Base-by-base conservation (phyloP, 2,329 filamentous ascomycete genomes). In the Hortaea werneckii region DNA sequence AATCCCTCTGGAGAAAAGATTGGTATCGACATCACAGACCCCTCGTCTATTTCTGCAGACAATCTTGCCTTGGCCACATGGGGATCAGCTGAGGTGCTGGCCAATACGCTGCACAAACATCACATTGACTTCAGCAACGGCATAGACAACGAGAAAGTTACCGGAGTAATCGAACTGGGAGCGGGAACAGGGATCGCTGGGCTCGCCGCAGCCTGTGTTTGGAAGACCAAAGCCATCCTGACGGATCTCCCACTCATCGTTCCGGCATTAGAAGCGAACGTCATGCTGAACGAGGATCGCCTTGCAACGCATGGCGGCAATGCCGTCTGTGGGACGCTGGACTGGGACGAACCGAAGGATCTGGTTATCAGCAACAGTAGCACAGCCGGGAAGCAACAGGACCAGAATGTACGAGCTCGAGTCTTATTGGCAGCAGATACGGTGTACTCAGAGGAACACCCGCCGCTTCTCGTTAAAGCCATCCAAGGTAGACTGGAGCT, bases 381-480 rank as follows among this genome's bases (percentile, higher is more conserved):
- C 29, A 29, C 13, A 30, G 28, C 40, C 9, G 20, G 20, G 9
- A 13, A 8, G 10, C 10, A n/a, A 8, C 10, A n/a, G 8, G 20
- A 10, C 8, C 10, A 39, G 10, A 9, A 9, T 12, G 32, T 35
- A 9, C 64, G 62, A 48, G 60, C 66, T 20, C 56, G 57, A 28
- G 53, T 69, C 11, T 63, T 71, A 29, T 52, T 71, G 1, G 67
- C 67, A 1, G 67, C 67, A 5, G 68, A 71, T 46, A 67, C 65
- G 1, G 56, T 68, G 9, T 71, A 71, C 51, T 61, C 57, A 5
- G 63, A 67, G 28, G 65, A 68, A 12, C 68, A 71, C 44, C 67
- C 67, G 3, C 56, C 59, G 35, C 50, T 71, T 35, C 54, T 71
- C 3, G 54, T 58, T 3, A 53, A 57, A 12, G 61, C 64, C 2